These are phyloP conservation scores for Geosiphon pyriformis DNA, from an alignment of 192 early-diverging fungal genomes.

Conservation along the genomic window DNA sequence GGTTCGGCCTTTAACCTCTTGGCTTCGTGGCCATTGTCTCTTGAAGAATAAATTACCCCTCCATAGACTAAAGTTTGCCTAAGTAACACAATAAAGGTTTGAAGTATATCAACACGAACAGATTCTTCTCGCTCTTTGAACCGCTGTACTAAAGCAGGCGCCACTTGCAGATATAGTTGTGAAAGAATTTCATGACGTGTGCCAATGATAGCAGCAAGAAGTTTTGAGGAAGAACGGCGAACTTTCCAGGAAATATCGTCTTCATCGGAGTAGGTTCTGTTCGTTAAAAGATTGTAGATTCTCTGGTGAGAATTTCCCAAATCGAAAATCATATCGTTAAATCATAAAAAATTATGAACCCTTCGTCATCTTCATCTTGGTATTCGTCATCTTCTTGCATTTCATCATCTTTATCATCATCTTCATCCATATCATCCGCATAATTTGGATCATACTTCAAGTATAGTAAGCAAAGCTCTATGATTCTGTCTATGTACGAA, in stretches of 20 bases:
- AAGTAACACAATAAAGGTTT: slow-evolving; percentile 64
- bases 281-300: slow-evolving; percentile 27
- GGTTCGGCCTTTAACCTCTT: slow-evolving; percentile 39
- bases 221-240: slow-evolving; percentile 69
- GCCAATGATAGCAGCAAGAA: slow-evolving; percentile 61
- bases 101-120: slow-evolving; percentile 73
- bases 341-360: slow-evolving; percentile 30
- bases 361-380: slow-evolving; percentile 58
- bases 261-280: slow-evolving; percentile 77
- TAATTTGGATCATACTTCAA: slow-evolving; percentile 86
- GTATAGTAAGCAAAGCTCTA: slow-evolving; percentile 55
- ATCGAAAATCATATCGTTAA: neutral
- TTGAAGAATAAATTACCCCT: slow-evolving; percentile 34
- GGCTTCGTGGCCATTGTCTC: slow-evolving; percentile 41
- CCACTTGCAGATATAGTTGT: slow-evolving; percentile 59
- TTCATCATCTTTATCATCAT: slow-evolving; percentile 58
- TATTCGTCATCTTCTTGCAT: slow-evolving; percentile 55
- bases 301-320: neutral
- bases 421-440: slow-evolving; percentile 66
- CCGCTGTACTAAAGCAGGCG: slow-evolving; percentile 65
- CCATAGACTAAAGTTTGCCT: slow-evolving; percentile 50
- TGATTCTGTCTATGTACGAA: slow-evolving; percentile 54
- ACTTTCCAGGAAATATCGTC: slow-evolving; percentile 94
- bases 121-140: slow-evolving; percentile 86
- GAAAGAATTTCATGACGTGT: slow-evolving; percentile 65